Percentiles rank a stretch among this genome's conserved stretches.
phyloP scores from a whole-genome alignment of 345 rosid species.

The Citrus medica region DNA sequence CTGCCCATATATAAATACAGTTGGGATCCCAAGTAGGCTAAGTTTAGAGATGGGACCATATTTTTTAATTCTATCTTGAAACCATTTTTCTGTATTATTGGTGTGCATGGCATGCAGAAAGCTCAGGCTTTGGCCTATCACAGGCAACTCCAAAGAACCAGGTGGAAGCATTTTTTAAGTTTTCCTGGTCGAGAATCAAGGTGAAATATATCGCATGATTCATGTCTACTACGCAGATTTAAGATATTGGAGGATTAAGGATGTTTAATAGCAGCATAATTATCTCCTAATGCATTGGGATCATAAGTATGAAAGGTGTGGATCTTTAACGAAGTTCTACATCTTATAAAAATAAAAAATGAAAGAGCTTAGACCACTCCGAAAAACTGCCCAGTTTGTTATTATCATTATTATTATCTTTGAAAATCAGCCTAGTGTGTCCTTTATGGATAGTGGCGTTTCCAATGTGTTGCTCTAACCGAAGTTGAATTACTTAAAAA shows the following conservation, averaged over 20 bases:
- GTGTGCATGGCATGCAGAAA: constrained; percentile 17
- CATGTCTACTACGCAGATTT: not conserved
- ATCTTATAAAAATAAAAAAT: not conserved
- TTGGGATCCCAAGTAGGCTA: constrained; percentile 14
- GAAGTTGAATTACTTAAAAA: not conserved
- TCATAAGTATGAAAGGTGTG: not conserved
- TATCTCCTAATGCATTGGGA: not conserved
- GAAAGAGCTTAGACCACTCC: not conserved
- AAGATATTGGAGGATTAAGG: not conserved
- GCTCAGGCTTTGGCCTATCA: constrained; percentile 35
- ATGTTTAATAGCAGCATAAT: not conserved
- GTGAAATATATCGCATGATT: not conserved
- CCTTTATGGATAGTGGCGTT: not conserved
- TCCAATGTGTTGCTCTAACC: not conserved
- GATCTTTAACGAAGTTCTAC: not conserved
- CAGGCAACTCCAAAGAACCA: constrained; percentile 34
- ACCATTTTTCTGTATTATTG: constrained; percentile 15
- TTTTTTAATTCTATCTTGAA: constrained; percentile 21
- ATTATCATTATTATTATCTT: not conserved
- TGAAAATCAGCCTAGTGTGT: not conserved
- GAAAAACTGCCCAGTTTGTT: not conserved
- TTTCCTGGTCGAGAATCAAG: not conserved
- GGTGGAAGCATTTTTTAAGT: constrained; percentile 29
- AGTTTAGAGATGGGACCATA: constrained; percentile 38
- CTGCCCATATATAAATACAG: constrained; percentile 26